A percentile compares a stretch with the other conserved stretches of the same genome.
Evolutionary conservation across 257 asterid genomes (phyloP).

Genomic region (Fraxinus cuspidata): DNA sequence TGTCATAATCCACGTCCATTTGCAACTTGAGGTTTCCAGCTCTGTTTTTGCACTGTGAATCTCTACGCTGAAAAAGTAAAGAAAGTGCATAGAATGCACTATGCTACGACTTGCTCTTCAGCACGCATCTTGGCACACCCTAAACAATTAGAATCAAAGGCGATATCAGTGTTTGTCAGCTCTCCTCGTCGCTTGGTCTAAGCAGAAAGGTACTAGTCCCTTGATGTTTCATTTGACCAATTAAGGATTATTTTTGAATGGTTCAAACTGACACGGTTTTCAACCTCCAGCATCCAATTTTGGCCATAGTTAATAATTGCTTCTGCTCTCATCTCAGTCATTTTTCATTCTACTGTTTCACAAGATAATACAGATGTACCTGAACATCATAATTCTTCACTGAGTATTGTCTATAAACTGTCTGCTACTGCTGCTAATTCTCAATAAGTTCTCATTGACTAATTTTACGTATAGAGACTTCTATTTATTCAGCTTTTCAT

Average conservation of each 20-base stretch:
- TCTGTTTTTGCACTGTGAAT: too few species aligned
- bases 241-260: neutral
- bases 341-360: neutral
- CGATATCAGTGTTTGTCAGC: neutral
- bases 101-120: too few species aligned
- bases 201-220: too few species aligned
- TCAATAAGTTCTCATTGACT: neutral
- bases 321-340: neutral
- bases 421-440: neutral
- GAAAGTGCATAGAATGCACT: too few species aligned
- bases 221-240: too few species aligned
- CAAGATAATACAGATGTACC: neutral
- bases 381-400: neutral
- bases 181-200: neutral
- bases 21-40: too few species aligned
- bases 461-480: neutral
- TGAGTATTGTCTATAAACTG: neutral
- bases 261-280: neutral
- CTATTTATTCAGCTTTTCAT: neutral
- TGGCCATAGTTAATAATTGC: neutral
- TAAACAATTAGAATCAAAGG: neutral
- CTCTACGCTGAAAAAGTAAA: too few species aligned
- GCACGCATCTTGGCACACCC: neutral
- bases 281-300: neutral
- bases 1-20: too few species aligned